Conservation (phyloP, 176 grass and related monocot genomes). For the Phoenix roebelenii region DNA sequence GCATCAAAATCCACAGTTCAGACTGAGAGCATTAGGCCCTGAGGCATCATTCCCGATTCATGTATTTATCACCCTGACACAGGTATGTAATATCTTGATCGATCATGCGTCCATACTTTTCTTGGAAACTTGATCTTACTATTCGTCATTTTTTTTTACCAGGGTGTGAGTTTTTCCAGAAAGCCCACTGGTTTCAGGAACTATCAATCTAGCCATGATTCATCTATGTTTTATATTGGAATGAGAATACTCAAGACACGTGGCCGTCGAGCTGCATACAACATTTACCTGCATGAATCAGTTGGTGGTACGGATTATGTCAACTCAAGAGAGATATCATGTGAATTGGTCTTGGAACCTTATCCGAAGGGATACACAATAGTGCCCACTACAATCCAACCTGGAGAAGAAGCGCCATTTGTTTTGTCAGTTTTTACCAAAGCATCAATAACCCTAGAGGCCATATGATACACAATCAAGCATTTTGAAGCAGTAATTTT, state of each 20-base stretch:
- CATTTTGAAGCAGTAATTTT: constrained; percentile 11
- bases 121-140: background rate
- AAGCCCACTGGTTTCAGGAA: constrained; percentile 87
- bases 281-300: constrained; percentile 99
- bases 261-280: constrained; percentile 84
- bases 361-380: constrained; percentile 99
- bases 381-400: constrained; percentile 94
- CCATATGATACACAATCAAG: constrained; percentile 40
- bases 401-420: constrained; percentile 98
- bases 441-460: constrained; percentile 84
- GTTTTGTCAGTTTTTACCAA: constrained; percentile 99
- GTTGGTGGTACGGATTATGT: constrained; percentile 96
- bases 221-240: constrained; percentile 94
- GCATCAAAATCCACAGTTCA: constrained; percentile 96
- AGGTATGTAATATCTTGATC: constrained; percentile 49
- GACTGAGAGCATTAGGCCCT: constrained; percentile 69
- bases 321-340: constrained; percentile 96
- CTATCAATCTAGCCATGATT: constrained; percentile 94
- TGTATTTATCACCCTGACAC: constrained; percentile 95
- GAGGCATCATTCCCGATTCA: constrained; percentile 81
- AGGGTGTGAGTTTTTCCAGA: constrained; percentile 97
- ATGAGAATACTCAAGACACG: constrained; percentile 97
- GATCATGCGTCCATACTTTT: background rate
- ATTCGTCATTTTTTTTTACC: constrained; percentile 12
- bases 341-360: constrained; percentile 90